These are phyloP conservation scores for Pseudoneurospora amorphoporcata DNA, from an alignment of 495 filamentous ascomycete species.

Conservation along the genomic window DNA sequence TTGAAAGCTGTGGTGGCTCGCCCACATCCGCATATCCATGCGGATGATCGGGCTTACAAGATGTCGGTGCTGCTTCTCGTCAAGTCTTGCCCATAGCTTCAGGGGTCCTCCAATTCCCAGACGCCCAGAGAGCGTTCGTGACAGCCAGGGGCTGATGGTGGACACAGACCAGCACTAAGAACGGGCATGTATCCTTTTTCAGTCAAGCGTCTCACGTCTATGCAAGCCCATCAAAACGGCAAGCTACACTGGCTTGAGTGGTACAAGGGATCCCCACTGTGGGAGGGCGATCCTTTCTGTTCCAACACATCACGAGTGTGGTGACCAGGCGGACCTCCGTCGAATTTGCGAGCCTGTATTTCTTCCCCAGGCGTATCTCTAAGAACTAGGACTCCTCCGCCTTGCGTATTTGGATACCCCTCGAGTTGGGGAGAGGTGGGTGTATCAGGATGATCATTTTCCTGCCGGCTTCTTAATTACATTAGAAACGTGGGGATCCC, in stretches of 20 bases:
- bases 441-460: neutral
- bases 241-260: conserved; percentile 9
- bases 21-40: conserved; percentile 15
- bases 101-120: conserved; percentile 20
- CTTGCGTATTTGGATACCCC: neutral
- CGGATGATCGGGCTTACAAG: conserved; percentile 17
- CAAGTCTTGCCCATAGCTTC: conserved; percentile 28
- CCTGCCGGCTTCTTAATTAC: neutral
- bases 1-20: conserved; percentile 20
- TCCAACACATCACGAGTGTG: neutral
- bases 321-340: neutral
- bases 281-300: neutral
- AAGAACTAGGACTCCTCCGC: neutral
- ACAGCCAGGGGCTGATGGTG: conserved; percentile 11
- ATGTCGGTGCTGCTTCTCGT: conserved; percentile 32
- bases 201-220: conserved; percentile 16
- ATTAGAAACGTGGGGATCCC: neutral
- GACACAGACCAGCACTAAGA: conserved; percentile 17
- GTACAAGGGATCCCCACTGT: conserved; percentile 5
- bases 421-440: neutral
- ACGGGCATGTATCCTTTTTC: conserved; percentile 20
- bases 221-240: conserved; percentile 17
- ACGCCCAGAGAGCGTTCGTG: conserved; percentile 20
- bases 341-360: neutral
- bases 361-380: neutral